phyloP scores from a whole-genome alignment of 192 early-diverging fungal genomes.

The Martensiomyces pterosporus region DNA sequence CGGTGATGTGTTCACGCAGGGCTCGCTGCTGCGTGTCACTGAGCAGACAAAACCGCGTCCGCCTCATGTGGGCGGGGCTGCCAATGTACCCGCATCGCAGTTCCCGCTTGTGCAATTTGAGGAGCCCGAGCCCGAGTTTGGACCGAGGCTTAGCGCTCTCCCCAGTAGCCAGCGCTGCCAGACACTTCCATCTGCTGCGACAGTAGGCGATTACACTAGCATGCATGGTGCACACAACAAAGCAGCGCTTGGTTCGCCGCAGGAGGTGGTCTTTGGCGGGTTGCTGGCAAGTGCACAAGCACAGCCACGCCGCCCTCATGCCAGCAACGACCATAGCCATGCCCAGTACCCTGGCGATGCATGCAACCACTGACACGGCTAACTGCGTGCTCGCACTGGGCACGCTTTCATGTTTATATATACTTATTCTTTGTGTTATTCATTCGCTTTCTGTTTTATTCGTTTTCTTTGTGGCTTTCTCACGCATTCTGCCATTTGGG shows the following conservation, averaged over 20 bases:
- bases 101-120: slow-evolving; percentile 35
- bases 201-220: not conserved
- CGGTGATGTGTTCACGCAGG: slow-evolving; percentile 47
- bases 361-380: no score
- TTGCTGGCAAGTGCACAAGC: slow-evolving; percentile 10
- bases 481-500: not conserved
- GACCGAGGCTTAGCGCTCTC: not conserved
- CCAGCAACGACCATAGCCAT: not conserved
- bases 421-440: no score
- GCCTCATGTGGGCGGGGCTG: slow-evolving; percentile 35
- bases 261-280: slow-evolving; percentile 15
- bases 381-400: no score
- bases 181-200: no score
- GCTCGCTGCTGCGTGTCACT: slow-evolving; percentile 35
- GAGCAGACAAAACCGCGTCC: slow-evolving; percentile 34
- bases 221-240: not conserved
- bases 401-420: no score
- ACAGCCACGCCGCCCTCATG: not conserved
- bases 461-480: no score
- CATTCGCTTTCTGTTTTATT: no score
- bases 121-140: slow-evolving; percentile 5
- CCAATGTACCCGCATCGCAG: slow-evolving; percentile 12
- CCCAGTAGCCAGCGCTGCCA: not conserved
- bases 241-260: not conserved
- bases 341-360: not conserved